These are phyloP conservation scores for Aspergillus arachidicola DNA, from an alignment of 2,329 filamentous ascomycete genomes.

Conservation along the genomic window DNA sequence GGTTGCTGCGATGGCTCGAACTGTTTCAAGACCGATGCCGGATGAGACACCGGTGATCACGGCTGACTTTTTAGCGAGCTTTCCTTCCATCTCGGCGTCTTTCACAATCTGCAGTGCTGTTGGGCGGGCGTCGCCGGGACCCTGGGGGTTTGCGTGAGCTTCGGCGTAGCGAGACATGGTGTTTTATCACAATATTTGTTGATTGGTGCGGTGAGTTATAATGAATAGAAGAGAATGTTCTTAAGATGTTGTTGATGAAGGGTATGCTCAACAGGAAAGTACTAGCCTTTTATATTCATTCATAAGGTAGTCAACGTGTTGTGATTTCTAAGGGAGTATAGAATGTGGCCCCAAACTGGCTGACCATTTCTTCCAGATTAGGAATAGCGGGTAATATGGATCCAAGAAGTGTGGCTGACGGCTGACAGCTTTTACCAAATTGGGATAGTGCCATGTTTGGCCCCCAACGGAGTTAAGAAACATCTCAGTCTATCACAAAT, in stretches of 20 bases:
- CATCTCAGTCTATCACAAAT: too few relatives aligned
- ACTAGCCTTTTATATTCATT: background rate
- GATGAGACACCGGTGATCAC: conserved; percentile 26
- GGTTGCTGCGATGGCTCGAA: conserved; percentile 44
- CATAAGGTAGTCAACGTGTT: too few relatives aligned
- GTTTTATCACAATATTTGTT: background rate
- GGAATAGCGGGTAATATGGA: background rate
- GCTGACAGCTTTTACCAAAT: background rate
- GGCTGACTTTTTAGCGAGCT: conserved; percentile 13
- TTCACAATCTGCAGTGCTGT: conserved; percentile 40
- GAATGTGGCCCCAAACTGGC: too few relatives aligned
- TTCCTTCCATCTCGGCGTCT: conserved; percentile 24
- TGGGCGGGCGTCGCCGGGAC: conserved; percentile 29
- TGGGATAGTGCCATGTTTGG: background rate
- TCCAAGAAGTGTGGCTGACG: too few relatives aligned
- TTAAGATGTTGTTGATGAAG: background rate
- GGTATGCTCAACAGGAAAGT: background rate
- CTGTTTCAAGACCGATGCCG: conserved; percentile 50
- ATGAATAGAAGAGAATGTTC: background rate
- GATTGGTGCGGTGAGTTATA: background rate
- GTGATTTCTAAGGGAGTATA: too few relatives aligned
- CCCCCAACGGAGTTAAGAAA: background rate
- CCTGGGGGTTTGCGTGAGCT: conserved; percentile 18
- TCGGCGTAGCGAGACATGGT: conserved; percentile 28
- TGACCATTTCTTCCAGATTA: background rate